phyloP scores from a whole-genome alignment of 495 filamentous ascomycete species.

The Thermothielavioides terrestris region DNA sequence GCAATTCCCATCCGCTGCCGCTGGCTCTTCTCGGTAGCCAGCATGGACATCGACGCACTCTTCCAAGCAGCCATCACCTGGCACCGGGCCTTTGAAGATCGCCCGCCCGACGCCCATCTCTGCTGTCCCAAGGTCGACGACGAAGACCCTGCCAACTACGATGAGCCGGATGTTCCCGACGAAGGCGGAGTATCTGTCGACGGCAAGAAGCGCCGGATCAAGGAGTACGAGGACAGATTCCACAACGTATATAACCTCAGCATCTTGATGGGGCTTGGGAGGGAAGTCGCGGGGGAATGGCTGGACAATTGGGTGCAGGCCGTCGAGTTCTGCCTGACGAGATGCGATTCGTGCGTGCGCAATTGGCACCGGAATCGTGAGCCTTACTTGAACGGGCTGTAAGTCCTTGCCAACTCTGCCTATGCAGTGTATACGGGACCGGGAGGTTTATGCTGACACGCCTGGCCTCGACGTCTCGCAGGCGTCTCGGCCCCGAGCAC shows the following conservation, averaged over 20 bases:
- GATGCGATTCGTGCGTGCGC: slow-evolving; percentile 71
- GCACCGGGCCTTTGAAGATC: slow-evolving; percentile 23
- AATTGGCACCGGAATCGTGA: slow-evolving; percentile 61
- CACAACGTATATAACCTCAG: slow-evolving; percentile 53
- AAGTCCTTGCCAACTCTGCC: slow-evolving; percentile 21
- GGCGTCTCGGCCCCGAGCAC: slow-evolving; percentile 24
- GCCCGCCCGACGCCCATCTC: slow-evolving; percentile 28
- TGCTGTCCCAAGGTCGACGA: slow-evolving; percentile 38
- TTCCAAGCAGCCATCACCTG: slow-evolving; percentile 17
- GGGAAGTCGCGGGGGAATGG: slow-evolving; percentile 51
- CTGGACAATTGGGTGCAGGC: slow-evolving; percentile 49
- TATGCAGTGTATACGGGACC: background rate
- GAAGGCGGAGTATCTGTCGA: slow-evolving; percentile 20
- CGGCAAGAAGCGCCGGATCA: slow-evolving; percentile 34
- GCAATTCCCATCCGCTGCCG: background rate
- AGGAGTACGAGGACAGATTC: slow-evolving; percentile 44
- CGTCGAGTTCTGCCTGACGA: slow-evolving; percentile 42
- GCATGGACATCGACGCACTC: slow-evolving; percentile 13
- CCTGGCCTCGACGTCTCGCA: background rate
- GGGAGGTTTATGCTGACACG: slow-evolving; percentile 26
- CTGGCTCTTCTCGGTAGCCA: background rate
- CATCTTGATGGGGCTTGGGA: slow-evolving; percentile 57
- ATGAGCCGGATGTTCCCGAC: slow-evolving; percentile 36
- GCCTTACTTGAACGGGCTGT: slow-evolving; percentile 30
- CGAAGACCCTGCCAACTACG: slow-evolving; percentile 45